These are phyloP conservation scores for Porpolomopsis calyptriformis DNA, from an alignment of 768 basidiomycete species.

Conservation along the genomic window DNA sequence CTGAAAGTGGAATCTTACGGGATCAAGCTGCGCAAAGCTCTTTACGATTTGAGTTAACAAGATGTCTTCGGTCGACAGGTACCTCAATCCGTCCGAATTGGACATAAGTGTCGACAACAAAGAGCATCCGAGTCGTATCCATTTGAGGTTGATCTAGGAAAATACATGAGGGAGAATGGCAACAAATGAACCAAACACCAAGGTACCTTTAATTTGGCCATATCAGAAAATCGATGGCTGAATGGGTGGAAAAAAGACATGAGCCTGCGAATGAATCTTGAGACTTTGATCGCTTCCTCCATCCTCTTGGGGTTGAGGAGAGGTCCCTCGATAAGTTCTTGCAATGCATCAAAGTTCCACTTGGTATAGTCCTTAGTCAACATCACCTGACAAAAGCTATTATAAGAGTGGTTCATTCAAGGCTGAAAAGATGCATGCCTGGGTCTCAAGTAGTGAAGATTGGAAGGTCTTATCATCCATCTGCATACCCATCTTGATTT, in stretches of 20 bases:
- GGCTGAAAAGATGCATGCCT: slow-evolving; percentile 27
- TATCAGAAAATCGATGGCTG: slow-evolving; percentile 75
- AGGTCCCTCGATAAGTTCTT: slow-evolving; percentile 87
- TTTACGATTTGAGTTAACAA: slow-evolving; percentile 75
- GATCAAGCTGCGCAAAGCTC: slow-evolving; percentile 87
- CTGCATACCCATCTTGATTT: slow-evolving; percentile 82
- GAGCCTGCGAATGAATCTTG: slow-evolving; percentile 81
- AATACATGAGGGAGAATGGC: neutral
- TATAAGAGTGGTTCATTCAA: neutral
- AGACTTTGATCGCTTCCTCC: slow-evolving; percentile 89
- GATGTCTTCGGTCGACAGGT: slow-evolving; percentile 73
- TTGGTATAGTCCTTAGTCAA: slow-evolving; percentile 79
- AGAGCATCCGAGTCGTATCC: slow-evolving; percentile 78
- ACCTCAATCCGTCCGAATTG: slow-evolving; percentile 74
- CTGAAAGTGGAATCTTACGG: slow-evolving; percentile 38
- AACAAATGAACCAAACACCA: slow-evolving; percentile 5
- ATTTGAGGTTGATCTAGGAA: slow-evolving; percentile 61
- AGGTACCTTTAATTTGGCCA: slow-evolving; percentile 61
- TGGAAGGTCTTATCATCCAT: slow-evolving; percentile 95
- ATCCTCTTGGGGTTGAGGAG: slow-evolving; percentile 82
- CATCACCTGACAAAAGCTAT: slow-evolving; percentile 49
- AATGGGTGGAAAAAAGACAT: slow-evolving; percentile 92
- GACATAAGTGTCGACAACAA: slow-evolving; percentile 75
- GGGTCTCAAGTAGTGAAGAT: slow-evolving; percentile 71
- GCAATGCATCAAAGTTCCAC: slow-evolving; percentile 86